Evolutionary conservation across 2,329 filamentous ascomycete species (phyloP).

Genomic region (Drechslera avenae): DNA sequence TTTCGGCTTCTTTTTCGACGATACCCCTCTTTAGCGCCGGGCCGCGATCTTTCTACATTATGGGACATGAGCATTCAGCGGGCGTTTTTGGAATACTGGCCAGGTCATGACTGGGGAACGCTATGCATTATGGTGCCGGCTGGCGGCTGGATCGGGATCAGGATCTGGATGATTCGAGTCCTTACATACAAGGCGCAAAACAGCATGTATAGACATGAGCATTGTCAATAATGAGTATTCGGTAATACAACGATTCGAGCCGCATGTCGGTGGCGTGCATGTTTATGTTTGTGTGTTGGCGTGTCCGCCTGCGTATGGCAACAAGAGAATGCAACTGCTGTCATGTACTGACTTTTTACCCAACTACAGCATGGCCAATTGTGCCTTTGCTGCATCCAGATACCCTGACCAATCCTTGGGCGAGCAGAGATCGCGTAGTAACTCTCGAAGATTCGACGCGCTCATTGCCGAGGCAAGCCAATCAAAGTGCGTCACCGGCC

Average conservation of each 20-base stretch:
- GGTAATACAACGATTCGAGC: slow-evolving; percentile 6
- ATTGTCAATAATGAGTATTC: slow-evolving; percentile 12
- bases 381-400: slow-evolving; percentile 1
- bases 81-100: slow-evolving; percentile 32
- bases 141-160: not conserved
- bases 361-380: slow-evolving; percentile 2
- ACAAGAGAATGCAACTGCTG: not conserved
- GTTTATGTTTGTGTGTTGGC: not conserved
- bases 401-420: not conserved
- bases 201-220: slow-evolving; percentile 5
- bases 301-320: not conserved
- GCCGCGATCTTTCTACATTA: slow-evolving; percentile 25
- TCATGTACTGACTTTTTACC: not conserved
- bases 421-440: slow-evolving; percentile 3
- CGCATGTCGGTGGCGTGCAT: slow-evolving; percentile 1
- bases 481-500: slow-evolving; percentile 17
- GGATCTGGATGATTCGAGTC: no score
- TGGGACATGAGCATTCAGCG: slow-evolving; percentile 40
- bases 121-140: slow-evolving; percentile 2
- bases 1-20: slow-evolving; percentile 39
- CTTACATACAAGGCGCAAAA: not conserved
- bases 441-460: slow-evolving; percentile 18
- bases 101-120: slow-evolving; percentile 8
- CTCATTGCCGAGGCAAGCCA: slow-evolving; percentile 13
- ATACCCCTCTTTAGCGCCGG: slow-evolving; percentile 40